Percentiles rank a stretch among this genome's conserved stretches.
phyloP scores from a whole-genome alignment of 257 asterid genomes.

The Petunia axillaris region DNA sequence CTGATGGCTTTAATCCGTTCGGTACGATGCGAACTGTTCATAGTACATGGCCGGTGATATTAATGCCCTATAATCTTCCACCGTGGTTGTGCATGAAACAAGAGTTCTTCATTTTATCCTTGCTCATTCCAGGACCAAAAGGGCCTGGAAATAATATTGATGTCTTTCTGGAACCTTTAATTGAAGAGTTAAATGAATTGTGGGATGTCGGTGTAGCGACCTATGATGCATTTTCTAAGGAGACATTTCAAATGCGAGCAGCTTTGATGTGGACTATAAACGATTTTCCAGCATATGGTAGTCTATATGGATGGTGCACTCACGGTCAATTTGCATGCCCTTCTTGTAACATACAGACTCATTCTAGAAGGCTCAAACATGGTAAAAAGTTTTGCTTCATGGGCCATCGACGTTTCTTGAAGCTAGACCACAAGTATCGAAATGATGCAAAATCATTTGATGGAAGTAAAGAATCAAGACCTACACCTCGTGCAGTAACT shows the following conservation, averaged over 20 bases:
- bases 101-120: no score
- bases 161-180: constrained; percentile 15
- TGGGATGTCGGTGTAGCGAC: background rate
- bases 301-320: constrained; percentile 20
- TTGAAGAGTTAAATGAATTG: background rate
- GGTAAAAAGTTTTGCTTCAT: background rate
- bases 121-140: background rate
- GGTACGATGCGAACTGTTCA: no score
- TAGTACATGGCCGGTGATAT: no score
- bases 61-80: no score
- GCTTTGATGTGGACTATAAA: background rate
- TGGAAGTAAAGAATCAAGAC: background rate
- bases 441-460: no score
- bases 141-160: background rate
- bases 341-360: background rate
- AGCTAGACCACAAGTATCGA: background rate
- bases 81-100: no score
- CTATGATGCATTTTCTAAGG: background rate
- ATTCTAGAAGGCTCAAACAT: background rate
- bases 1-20: no score
- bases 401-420: background rate
- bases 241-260: background rate
- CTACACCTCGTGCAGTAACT: no score
- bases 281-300: constrained; percentile 22
- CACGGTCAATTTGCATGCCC: constrained; percentile 18